A percentile compares a stretch with the other conserved stretches of the same genome.
Conservation (phyloP, 305 asterid genomes). For the Andrographis paniculata region DNA sequence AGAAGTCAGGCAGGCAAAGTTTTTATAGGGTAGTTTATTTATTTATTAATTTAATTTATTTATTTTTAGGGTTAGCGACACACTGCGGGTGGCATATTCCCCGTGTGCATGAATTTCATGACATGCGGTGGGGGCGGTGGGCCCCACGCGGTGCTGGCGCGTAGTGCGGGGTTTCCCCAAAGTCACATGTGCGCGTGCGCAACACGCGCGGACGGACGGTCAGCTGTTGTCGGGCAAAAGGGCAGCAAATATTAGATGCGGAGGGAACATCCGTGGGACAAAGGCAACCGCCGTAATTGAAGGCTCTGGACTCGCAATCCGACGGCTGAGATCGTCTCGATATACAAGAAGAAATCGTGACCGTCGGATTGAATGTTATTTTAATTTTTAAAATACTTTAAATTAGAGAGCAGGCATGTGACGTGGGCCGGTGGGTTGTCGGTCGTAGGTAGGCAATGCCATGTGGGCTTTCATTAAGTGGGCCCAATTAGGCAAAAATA, state of each 20-base stretch:
- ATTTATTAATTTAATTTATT: too few relatives aligned
- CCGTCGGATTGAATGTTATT: too few relatives aligned
- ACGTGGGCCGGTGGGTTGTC: conserved; percentile 23
- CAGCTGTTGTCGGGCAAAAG: conserved; percentile 21
- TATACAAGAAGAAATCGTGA: too few relatives aligned
- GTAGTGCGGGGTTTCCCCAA: conserved; percentile 20
- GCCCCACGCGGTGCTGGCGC: conserved; percentile 22
- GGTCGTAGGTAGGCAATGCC: conserved; percentile 20
- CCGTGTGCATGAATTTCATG: conserved; percentile 35
- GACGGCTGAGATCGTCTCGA: conserved; percentile 20
- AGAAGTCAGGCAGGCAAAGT: too few relatives aligned
- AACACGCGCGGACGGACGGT: too few relatives aligned
- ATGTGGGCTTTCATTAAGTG: conserved; percentile 22
- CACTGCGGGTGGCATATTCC: conserved; percentile 24
- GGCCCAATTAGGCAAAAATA: conserved; percentile 9
- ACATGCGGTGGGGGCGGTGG: conserved; percentile 2
- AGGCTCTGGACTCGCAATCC: conserved; percentile 24
- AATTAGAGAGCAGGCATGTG: too few relatives aligned
- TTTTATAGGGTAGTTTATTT: conserved; percentile 33
- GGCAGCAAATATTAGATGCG: conserved; percentile 16
- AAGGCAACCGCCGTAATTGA: conserved; percentile 31
- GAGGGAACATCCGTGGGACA: conserved; percentile 37
- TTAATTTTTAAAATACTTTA: too few relatives aligned
- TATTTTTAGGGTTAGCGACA: conserved; percentile 24
- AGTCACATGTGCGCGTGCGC: background rate